These are phyloP conservation scores for Boletus vinaceobasis DNA, from an alignment of 768 basidiomycete genomes.

Conservation along the genomic window DNA sequence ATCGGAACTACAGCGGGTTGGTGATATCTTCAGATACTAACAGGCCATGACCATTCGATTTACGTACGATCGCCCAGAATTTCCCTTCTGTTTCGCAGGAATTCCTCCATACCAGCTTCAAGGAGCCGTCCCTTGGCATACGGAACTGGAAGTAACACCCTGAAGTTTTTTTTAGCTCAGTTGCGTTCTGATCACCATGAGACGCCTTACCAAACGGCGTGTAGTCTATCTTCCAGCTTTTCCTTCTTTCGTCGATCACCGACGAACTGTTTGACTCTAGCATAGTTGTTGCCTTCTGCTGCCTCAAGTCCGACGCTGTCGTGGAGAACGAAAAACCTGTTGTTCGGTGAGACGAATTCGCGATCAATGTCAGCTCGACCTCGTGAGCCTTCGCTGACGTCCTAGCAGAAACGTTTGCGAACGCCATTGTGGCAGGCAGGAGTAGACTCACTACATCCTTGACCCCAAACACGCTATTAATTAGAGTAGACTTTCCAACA, in stretches of 20 bases:
- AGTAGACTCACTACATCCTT: not conserved
- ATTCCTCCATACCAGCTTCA: too few species aligned
- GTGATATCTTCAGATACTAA: too few species aligned
- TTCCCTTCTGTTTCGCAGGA: too few species aligned
- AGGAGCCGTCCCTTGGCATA: too few species aligned
- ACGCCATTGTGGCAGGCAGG: too few species aligned
- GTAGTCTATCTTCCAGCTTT: not conserved
- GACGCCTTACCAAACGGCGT: not conserved
- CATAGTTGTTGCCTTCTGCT: not conserved
- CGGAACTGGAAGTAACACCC: too few species aligned
- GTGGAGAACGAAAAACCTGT: not conserved
- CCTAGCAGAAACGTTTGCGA: not conserved
- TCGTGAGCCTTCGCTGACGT: not conserved
- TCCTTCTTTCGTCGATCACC: not conserved
- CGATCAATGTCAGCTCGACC: not conserved
- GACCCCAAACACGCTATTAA: not conserved
- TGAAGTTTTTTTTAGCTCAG: not conserved
- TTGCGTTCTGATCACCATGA: not conserved
- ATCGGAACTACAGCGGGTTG: too few species aligned
- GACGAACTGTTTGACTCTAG: not conserved
- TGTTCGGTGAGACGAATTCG: not conserved
- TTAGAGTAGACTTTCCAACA: not conserved
- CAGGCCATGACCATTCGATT: too few species aligned
- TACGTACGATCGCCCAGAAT: too few species aligned
- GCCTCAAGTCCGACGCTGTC: not conserved